Evolutionary conservation across 257 asterid genomes (phyloP).

Genomic region (Solanum piurae): DNA sequence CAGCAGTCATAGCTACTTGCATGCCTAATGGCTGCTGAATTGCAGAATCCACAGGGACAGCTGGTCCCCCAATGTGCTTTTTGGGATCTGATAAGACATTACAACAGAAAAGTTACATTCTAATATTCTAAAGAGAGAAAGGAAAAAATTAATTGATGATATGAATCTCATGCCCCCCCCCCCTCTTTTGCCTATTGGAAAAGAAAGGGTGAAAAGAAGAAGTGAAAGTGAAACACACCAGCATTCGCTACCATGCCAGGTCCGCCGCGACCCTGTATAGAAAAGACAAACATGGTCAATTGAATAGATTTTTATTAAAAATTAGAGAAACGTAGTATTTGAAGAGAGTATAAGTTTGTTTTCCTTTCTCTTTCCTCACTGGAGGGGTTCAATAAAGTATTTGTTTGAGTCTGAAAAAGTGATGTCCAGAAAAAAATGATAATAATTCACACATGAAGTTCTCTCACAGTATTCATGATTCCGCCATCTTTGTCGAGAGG

Average conservation of each 20-base stretch:
- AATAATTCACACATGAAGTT: neutral
- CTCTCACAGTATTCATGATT: neutral
- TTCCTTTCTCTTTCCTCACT: neutral
- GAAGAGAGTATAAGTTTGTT: neutral
- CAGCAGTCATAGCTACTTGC: conserved; percentile 73
- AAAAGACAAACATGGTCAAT: conserved; percentile 3
- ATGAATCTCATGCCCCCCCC: neutral
- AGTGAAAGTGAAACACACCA: conserved; percentile 34
- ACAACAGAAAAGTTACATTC: neutral
- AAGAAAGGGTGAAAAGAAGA: neutral
- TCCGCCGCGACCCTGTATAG: conserved; percentile 85
- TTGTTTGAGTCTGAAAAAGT: neutral
- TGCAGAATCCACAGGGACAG: conserved; percentile 39
- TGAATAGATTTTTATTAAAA: neutral
- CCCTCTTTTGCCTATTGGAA: neutral
- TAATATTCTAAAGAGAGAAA: neutral
- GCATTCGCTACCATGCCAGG: conserved; percentile 59
- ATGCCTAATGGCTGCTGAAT: conserved; percentile 74
- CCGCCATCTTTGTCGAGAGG: neutral
- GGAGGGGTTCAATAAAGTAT: neutral
- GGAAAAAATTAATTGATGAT: neutral
- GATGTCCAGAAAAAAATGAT: neutral
- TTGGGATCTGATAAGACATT: conserved; percentile 33
- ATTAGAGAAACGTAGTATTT: neutral
- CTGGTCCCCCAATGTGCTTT: conserved; percentile 55